Conservation (phyloP, 768 basidiomycete species). For the Sarcodon aspratus region DNA sequence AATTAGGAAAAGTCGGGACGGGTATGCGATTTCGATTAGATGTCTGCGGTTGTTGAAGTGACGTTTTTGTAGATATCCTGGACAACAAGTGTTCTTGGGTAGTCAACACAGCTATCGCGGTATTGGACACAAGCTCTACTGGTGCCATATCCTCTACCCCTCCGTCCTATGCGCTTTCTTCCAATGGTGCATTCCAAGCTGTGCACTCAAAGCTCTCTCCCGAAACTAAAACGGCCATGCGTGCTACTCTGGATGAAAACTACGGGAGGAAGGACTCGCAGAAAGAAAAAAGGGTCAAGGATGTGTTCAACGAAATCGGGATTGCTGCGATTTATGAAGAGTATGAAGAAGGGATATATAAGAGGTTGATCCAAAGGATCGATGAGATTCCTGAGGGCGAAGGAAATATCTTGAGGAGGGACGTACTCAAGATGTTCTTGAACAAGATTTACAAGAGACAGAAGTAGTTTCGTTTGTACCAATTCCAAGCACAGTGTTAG, state of each 20-base stretch:
- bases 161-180: not conserved
- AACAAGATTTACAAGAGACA: constrained; percentile 69
- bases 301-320: constrained; percentile 59
- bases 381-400: constrained; percentile 53
- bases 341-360: constrained; percentile 75
- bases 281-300: constrained; percentile 52
- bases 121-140: constrained; percentile 4
- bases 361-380: constrained; percentile 56
- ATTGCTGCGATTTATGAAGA: constrained; percentile 53
- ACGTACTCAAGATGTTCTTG: constrained; percentile 80
- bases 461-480: constrained; percentile 21
- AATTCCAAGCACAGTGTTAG: too few species aligned
- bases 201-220: not conserved
- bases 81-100: constrained; percentile 99
- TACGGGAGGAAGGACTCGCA: constrained; percentile 51
- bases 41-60: not conserved
- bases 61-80: constrained; percentile 52
- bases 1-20: constrained; percentile 94
- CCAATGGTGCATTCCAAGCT: not conserved
- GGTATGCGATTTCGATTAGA: not conserved
- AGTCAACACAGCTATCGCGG: constrained; percentile 73
- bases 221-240: constrained; percentile 26
- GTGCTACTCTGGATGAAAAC: constrained; percentile 48
- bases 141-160: constrained; percentile 23
- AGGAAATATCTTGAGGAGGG: constrained; percentile 35